Evolutionary conservation across 139 green algal species (phyloP).

Genomic region (Auxenochlorella protothecoides): DNA sequence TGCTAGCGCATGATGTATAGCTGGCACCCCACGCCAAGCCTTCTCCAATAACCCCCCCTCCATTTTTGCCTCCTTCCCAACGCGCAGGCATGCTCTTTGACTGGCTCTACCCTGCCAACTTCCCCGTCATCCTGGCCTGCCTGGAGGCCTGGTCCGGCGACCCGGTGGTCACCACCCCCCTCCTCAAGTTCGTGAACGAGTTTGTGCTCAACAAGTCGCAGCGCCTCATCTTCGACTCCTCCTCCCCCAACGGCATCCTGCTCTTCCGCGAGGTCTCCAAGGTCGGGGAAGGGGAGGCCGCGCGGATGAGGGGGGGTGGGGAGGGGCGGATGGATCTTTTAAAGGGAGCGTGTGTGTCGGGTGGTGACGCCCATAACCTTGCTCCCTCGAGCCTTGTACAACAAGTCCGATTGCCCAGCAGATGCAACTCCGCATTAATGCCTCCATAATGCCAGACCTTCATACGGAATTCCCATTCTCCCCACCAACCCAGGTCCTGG

Average conservation of each 20-base stretch:
- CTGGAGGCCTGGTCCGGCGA: slow-evolving; percentile 77
- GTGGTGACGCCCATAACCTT: no score
- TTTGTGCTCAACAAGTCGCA: slow-evolving; percentile 96
- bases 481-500: slow-evolving; percentile 45
- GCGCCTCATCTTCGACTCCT: slow-evolving; percentile 90
- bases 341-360: no score
- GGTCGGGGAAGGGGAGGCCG: slow-evolving; percentile 4
- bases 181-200: slow-evolving; percentile 96
- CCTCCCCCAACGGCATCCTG: slow-evolving; percentile 90
- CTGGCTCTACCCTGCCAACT: slow-evolving; percentile 91
- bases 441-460: background rate
- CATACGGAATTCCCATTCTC: background rate
- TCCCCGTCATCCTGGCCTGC: slow-evolving; percentile 63
- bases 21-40: background rate
- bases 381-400: no score
- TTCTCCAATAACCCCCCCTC: background rate
- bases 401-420: no score
- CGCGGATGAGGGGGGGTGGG: no score
- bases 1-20: background rate
- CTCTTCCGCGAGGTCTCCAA: slow-evolving; percentile 73
- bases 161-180: slow-evolving; percentile 68
- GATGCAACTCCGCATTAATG: background rate
- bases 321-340: no score
- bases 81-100: slow-evolving; percentile 78
- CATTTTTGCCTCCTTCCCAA: background rate